phyloP scores from a whole-genome alignment of 352 stramenopile genomes.

The Pilasporangium apinafurcum region DNA sequence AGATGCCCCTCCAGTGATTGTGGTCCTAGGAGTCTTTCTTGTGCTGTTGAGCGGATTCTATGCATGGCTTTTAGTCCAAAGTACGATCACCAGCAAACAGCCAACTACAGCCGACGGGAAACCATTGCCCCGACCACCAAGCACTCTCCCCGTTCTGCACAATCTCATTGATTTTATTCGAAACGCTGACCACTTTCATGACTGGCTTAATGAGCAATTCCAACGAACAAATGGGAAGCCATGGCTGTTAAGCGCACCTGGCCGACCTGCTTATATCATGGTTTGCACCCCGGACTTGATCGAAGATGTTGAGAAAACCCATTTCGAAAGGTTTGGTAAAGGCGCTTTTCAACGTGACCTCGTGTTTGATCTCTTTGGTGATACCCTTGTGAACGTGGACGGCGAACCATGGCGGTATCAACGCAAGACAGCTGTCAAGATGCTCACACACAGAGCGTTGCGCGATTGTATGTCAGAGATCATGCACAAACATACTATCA shows the following conservation, averaged over 20 bases:
- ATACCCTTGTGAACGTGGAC: constrained; percentile 62
- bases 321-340: constrained; percentile 73
- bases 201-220: constrained; percentile 42
- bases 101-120: too few species aligned
- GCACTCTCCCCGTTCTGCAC: constrained; percentile 29
- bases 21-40: too few species aligned
- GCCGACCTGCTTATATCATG: constrained; percentile 26
- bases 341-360: constrained; percentile 23
- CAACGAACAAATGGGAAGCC: constrained; percentile 20
- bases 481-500: constrained; percentile 24
- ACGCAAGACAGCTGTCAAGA: constrained; percentile 77
- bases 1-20: too few species aligned
- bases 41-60: too few species aligned
- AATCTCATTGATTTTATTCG: constrained; percentile 36
- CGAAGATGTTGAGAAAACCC: constrained; percentile 36
- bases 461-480: constrained; percentile 37
- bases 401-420: constrained; percentile 59
- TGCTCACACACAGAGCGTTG: constrained; percentile 71
- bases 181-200: constrained; percentile 31
- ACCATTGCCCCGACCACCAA: constrained; percentile 19
- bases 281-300: constrained; percentile 26
- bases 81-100: too few species aligned
- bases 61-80: too few species aligned
- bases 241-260: constrained; percentile 27
- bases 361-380: constrained; percentile 61